A percentile compares a stretch with the other conserved stretches of the same genome.
Conservation (phyloP, 2,329 filamentous ascomycete species). For the Rhynchosporium graminicola region DNA sequence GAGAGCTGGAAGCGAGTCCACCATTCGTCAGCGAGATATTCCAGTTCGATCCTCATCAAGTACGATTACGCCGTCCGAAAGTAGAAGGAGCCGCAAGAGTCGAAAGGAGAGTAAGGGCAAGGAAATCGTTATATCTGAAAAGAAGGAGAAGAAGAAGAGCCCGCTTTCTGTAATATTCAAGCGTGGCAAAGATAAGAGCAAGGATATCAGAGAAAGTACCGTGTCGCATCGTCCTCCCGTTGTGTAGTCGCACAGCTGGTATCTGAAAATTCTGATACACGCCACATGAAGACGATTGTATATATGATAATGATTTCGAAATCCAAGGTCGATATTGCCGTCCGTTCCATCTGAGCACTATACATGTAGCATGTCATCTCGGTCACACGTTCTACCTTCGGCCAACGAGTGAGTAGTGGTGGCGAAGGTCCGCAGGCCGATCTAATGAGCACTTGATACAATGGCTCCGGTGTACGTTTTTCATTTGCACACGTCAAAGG, state of each 20-base stretch:
- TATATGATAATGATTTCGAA: background rate
- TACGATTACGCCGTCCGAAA: constrained; percentile 31
- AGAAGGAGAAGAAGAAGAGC: constrained; percentile 32
- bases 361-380: no score
- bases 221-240: constrained; percentile 18
- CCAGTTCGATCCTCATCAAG: constrained; percentile 17
- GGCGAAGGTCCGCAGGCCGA: no score
- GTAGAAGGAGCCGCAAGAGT: constrained; percentile 32
- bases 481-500: no score
- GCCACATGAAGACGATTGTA: background rate
- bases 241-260: constrained; percentile 1
- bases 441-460: no score
- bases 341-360: no score
- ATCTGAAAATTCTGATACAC: no score
- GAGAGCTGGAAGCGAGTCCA: constrained; percentile 38
- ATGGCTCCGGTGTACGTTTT: no score
- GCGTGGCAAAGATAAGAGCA: constrained; percentile 37
- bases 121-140: constrained; percentile 37
- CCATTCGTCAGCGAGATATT: constrained; percentile 20
- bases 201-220: constrained; percentile 26
- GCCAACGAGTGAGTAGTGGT: no score
- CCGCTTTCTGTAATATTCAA: constrained; percentile 26
- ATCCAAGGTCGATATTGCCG: no score
- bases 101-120: constrained; percentile 33
- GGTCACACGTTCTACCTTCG: background rate